Evolutionary conservation across 768 basidiomycete genomes (phyloP).

Genomic region (Baorangia bicolor): DNA sequence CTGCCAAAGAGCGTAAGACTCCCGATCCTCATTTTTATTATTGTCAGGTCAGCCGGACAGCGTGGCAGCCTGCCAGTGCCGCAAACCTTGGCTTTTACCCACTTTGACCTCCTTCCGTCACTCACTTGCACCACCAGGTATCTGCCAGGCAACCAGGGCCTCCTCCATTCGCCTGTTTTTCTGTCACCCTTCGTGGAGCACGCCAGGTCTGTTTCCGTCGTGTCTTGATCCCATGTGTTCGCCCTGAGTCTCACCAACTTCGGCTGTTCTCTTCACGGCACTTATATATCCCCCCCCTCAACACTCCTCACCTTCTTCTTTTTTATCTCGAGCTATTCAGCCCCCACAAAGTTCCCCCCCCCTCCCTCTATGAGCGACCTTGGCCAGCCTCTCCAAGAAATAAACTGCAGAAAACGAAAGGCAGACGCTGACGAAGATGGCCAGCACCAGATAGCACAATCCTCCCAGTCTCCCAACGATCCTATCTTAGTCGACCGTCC

Average conservation of each 20-base stretch:
- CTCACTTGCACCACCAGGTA: slow-evolving; percentile 24
- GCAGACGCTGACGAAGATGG: slow-evolving; percentile 49
- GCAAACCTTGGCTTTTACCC: slow-evolving; percentile 19
- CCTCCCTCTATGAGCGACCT: slow-evolving; percentile 57
- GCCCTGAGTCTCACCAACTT: slow-evolving; percentile 35
- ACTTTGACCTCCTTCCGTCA: slow-evolving; percentile 24
- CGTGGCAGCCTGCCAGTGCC: slow-evolving; percentile 33
- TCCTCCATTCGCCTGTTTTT: slow-evolving; percentile 1
- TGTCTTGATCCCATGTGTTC: slow-evolving; percentile 30
- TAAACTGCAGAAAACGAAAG: slow-evolving; percentile 67
- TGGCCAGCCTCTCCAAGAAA: slow-evolving; percentile 48
- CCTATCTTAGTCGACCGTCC: slow-evolving; percentile 37
- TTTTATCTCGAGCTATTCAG: slow-evolving; percentile 14
- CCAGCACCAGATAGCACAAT: slow-evolving; percentile 33
- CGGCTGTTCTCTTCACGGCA: slow-evolving; percentile 15
- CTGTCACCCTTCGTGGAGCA: not conserved
- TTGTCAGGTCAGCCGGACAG: slow-evolving; percentile 24
- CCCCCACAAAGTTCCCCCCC: slow-evolving; percentile 17
- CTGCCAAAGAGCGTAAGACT: slow-evolving; percentile 27
- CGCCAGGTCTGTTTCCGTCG: slow-evolving; percentile 26
- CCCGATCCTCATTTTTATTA: slow-evolving; percentile 21
- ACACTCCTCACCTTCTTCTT: slow-evolving; percentile 10
- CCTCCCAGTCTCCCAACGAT: slow-evolving; percentile 27
- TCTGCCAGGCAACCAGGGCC: slow-evolving; percentile 32
- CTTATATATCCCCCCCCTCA: slow-evolving; percentile 34